A percentile compares a stretch with the other conserved stretches of the same genome.
These are phyloP conservation scores for Rhazya stricta DNA, from an alignment of 257 asterid genomes.

Conservation along the genomic window DNA sequence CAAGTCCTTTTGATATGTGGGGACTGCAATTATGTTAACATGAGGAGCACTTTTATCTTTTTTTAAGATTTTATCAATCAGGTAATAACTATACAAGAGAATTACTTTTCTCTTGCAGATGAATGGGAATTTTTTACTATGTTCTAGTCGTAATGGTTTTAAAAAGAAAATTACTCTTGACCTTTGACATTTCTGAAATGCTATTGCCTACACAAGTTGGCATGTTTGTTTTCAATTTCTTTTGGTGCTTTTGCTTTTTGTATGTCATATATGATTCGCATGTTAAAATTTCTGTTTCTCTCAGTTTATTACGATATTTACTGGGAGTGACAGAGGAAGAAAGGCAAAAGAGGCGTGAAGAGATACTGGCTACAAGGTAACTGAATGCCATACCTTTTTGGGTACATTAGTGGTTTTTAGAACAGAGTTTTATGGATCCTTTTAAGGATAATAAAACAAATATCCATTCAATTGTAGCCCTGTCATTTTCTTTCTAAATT, in stretches of 20 bases:
- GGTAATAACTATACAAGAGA: slow-evolving; percentile 1
- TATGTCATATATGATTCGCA: slow-evolving; percentile 1
- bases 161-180: not conserved
- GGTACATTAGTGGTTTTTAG: not conserved
- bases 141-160: not conserved
- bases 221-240: not conserved
- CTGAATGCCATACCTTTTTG: not conserved
- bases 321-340: slow-evolving; percentile 89
- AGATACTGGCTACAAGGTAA: slow-evolving; percentile 90
- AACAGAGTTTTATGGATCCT: not conserved
- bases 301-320: slow-evolving; percentile 79
- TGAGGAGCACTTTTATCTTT: not conserved
- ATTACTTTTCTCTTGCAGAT: not conserved
- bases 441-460: not conserved
- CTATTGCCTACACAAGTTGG: not conserved
- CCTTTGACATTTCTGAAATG: not conserved
- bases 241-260: not conserved
- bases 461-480: not conserved
- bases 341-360: slow-evolving; percentile 81
- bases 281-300: slow-evolving; percentile 19
- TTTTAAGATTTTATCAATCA: not conserved
- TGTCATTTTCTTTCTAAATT: not conserved
- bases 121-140: not conserved
- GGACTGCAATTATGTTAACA: not conserved
- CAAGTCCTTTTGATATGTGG: not conserved